A percentile compares a stretch with the other conserved stretches of the same genome.
These are phyloP conservation scores for Tilletia setariae DNA, from an alignment of 1,284 basidiomycete species.

Conservation along the genomic window DNA sequence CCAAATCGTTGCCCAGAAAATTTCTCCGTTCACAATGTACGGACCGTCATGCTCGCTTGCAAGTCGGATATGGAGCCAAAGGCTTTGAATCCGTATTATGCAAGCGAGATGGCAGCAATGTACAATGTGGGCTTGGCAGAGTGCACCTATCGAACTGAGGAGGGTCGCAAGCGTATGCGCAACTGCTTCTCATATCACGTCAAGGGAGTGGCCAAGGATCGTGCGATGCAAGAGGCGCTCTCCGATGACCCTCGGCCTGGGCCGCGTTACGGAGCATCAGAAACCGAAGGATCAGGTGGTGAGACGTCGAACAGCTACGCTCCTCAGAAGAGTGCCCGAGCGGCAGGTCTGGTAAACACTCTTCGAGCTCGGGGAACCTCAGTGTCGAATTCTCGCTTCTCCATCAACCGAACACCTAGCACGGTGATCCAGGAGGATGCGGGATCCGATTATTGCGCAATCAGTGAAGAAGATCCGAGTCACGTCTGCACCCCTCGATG, in stretches of 20 bases:
- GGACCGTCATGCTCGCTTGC: conserved; percentile 50
- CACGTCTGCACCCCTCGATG: not conserved
- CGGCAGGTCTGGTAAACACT: not conserved
- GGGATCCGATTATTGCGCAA: not conserved
- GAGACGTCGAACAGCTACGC: not conserved
- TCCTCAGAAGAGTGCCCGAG: not conserved
- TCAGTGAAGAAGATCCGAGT: not conserved
- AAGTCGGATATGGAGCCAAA: conserved; percentile 48
- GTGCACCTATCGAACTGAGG: conserved; percentile 37
- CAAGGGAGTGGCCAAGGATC: conserved; percentile 47
- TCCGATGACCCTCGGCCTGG: not conserved
- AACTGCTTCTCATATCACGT: conserved; percentile 50
- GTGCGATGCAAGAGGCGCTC: conserved; percentile 17
- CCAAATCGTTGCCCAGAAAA: conserved; percentile 25
- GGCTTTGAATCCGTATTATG: conserved; percentile 47
- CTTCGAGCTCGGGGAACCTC: not conserved
- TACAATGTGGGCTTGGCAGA: conserved; percentile 49
- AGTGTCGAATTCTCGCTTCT: not conserved
- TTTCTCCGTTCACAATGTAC: conserved; percentile 36
- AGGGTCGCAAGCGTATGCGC: conserved; percentile 50
- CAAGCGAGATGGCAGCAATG: conserved; percentile 47
- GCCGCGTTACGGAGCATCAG: not conserved
- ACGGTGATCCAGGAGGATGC: not conserved
- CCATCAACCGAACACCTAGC: not conserved
- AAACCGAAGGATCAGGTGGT: not conserved